Evolutionary conservation across 148 eudicot species (phyloP), one percentile per base, ranked within the genome.

Genomic region (Rhododendron mucronatum): DNA sequence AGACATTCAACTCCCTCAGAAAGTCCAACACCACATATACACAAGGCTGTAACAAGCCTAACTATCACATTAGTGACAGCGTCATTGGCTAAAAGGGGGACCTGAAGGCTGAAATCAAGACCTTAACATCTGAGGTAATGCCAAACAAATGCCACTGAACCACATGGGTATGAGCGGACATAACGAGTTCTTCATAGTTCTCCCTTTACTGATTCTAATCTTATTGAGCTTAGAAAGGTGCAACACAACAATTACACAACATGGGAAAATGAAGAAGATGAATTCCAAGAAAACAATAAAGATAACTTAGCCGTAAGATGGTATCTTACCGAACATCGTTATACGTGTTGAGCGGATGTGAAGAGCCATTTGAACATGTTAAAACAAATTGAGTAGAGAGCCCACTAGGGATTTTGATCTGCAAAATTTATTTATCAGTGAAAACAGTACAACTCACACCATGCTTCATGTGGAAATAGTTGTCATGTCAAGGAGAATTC

Each of bases 321-420:
- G 41, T 45, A 41, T 26, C 44, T 82, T 87, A 96, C 99, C 99
- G 85, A 85, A 94, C 90, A 91, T 93, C 94, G 28, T 93, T 88
- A 88, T 92, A 87, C 75, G 96, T 91, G 88, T 87, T 95, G 78
- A 95, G 92, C 69, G 95, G 94, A 92, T 92, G 91, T 81, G 96
- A 92, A 87, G 97, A 95, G 73, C 96, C 98, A 90, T 95, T 90
- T 10, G 95, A 90, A 91, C 92, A 87, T 69, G 92, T 93, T 85
- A 95, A 85, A 81, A 94, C 98, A 89, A 96, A 96, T 77, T 96
- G 97, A 76, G 96, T 84, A 80, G 97, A 91, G 47, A 90, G 88
- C 71, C 99, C 99, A 81, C 88, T 88, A n/a, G 99, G 98, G 91
- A 96, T 93, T 89, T 91, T 94, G 83, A 95, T 95, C 99, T 96